Percentiles rank a stretch among this genome's conserved stretches.
Conservation (phyloP, 106 monocot species). For the Dendrobium catenatum region DNA sequence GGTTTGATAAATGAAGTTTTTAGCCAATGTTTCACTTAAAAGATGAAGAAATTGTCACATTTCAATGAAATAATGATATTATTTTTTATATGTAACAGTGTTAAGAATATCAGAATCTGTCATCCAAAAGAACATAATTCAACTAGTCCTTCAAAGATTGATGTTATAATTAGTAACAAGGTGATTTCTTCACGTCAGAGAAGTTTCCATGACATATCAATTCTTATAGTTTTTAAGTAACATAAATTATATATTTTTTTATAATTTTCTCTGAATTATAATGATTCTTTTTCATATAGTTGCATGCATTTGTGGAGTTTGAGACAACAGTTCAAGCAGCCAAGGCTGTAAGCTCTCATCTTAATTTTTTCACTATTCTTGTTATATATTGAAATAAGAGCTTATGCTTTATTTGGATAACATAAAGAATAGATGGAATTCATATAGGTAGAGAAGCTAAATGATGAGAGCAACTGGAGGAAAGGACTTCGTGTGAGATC, state of each 20-base stretch:
- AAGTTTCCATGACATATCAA: too few species aligned
- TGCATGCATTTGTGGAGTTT: conserved; percentile 82
- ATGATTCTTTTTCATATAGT: conserved; percentile 16
- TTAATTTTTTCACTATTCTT: background rate
- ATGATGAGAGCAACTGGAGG: conserved; percentile 79
- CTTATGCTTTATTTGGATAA: too few species aligned
- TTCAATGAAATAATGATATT: too few species aligned
- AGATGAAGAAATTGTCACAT: too few species aligned
- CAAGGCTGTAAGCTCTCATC: conserved; percentile 42
- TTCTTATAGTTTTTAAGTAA: background rate
- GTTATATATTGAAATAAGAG: background rate
- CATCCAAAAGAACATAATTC: too few species aligned
- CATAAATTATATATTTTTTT: background rate
- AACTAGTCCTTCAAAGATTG: conserved; percentile 15
- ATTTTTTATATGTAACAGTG: too few species aligned
- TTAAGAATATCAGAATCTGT: too few species aligned
- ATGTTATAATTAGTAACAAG: conserved; percentile 57
- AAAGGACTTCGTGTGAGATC: conserved; percentile 64
- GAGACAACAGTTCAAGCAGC: conserved; percentile 11
- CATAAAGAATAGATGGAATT: too few species aligned
- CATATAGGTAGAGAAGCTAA: conserved; percentile 35
- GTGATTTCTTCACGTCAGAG: conserved; percentile 11
- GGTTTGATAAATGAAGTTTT: conserved; percentile 1
- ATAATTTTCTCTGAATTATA: conserved; percentile 2
- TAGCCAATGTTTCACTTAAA: too few species aligned